A percentile compares a stretch with the other conserved stretches of the same genome.
Evolutionary conservation across 345 rosid species (phyloP).

Genomic region (Turnera subulata): DNA sequence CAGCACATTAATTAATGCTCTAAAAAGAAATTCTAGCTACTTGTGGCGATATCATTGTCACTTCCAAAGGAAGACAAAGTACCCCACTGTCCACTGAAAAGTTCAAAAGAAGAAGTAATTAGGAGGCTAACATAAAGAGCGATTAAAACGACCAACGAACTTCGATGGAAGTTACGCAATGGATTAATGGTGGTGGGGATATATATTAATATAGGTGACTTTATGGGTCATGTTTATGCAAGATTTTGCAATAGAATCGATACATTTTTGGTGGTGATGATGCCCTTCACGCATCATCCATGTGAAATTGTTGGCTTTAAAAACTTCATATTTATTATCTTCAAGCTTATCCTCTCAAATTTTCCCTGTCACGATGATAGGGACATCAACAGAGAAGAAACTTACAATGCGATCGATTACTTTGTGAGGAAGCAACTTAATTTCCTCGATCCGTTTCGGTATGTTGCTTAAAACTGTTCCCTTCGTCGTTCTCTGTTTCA

Average conservation of each 20-base stretch:
- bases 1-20: not conserved
- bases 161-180: constrained; percentile 1
- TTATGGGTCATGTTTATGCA: not conserved
- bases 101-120: not conserved
- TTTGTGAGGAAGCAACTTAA: too few relatives aligned
- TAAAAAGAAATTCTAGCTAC: not conserved
- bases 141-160: constrained; percentile 10
- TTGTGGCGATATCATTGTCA: not conserved
- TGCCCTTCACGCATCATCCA: not conserved
- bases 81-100: constrained; percentile 10
- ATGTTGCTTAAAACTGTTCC: too few relatives aligned
- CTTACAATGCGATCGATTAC: too few relatives aligned
- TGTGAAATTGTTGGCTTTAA: constrained; percentile 12
- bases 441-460: too few relatives aligned
- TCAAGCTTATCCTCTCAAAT: not conserved
- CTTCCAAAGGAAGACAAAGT: constrained; percentile 7
- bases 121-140: not conserved
- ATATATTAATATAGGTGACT: too few relatives aligned
- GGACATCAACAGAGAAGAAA: not conserved
- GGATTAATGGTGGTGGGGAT: too few relatives aligned
- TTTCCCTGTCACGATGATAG: not conserved
- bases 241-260: not conserved
- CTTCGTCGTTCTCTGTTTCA: too few relatives aligned
- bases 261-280: not conserved
- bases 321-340: not conserved